phyloP scores from a whole-genome alignment of 441 rosid species.

The Brassica hybrid region DNA sequence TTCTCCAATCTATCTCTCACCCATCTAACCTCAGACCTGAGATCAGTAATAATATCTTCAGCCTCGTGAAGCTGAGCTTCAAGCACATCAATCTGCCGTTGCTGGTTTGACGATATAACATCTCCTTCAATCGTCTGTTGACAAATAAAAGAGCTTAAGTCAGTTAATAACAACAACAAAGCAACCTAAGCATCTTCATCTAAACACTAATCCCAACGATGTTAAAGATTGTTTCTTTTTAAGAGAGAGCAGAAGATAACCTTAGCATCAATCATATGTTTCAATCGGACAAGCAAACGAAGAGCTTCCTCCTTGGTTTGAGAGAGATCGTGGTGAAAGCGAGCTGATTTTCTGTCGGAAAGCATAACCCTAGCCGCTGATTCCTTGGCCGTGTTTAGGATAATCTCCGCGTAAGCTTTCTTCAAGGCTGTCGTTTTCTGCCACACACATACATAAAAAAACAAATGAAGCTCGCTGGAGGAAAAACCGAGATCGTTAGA shows the following conservation, averaged over 20 bases:
- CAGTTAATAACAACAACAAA: conserved; percentile 6
- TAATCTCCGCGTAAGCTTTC: conserved; percentile 78
- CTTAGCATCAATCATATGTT: conserved; percentile 66
- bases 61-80: conserved; percentile 82
- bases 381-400: conserved; percentile 70
- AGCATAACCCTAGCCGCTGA: conserved; percentile 60
- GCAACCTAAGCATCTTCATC: conserved; percentile 1
- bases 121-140: conserved; percentile 58
- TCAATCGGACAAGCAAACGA: conserved; percentile 63
- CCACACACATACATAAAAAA: background rate
- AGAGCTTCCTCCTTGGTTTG: conserved; percentile 61
- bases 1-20: conserved; percentile 53
- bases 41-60: conserved; percentile 68
- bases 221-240: background rate
- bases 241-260: conserved; percentile 42
- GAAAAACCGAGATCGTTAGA: conserved; percentile 12
- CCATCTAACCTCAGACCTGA: conserved; percentile 64
- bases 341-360: conserved; percentile 53
- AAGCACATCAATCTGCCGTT: conserved; percentile 67
- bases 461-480: no score
- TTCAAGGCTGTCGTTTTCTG: conserved; percentile 72
- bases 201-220: background rate
- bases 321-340: conserved; percentile 57
- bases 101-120: conserved; percentile 46
- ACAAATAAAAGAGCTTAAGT: background rate